Percentiles rank a stretch among this genome's conserved stretches.
phyloP scores from a whole-genome alignment of 768 basidiomycete species.

The Pulveroboletus ravenelii region DNA sequence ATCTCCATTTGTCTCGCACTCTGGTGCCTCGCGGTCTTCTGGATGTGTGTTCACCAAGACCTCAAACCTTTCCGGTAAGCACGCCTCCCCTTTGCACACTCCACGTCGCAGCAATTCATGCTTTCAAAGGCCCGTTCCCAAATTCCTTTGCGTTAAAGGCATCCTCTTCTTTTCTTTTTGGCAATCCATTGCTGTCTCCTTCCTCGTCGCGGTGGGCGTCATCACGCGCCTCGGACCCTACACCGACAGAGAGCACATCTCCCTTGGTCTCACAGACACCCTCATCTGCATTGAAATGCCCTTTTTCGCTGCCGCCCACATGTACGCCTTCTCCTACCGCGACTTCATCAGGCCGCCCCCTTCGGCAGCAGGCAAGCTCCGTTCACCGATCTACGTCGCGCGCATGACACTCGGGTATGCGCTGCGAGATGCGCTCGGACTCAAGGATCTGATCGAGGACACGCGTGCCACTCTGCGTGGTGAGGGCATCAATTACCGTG shows the following conservation, averaged over 20 bases:
- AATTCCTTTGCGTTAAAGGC: constrained; percentile 98
- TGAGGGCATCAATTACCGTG: constrained; percentile 90
- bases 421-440: constrained; percentile 81
- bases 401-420: constrained; percentile 89
- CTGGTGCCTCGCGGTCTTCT: constrained; percentile 95
- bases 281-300: constrained; percentile 98
- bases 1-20: constrained; percentile 72
- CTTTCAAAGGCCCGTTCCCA: constrained; percentile 72
- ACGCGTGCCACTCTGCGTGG: constrained; percentile 76
- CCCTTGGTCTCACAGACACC: constrained; percentile 83
- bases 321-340: constrained; percentile 88
- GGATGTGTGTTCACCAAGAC: constrained; percentile 88
- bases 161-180: constrained; percentile 99
- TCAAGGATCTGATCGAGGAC: constrained; percentile 85
- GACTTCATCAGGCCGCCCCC: constrained; percentile 66
- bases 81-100: neutral
- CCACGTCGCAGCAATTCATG: neutral
- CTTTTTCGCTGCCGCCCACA: constrained; percentile 90
- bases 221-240: constrained; percentile 84
- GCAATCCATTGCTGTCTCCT: constrained; percentile 84
- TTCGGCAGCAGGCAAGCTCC: constrained; percentile 9
- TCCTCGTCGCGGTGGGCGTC: constrained; percentile 76
- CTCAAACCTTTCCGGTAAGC: constrained; percentile 81
- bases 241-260: constrained; percentile 83
- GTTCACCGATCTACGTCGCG: constrained; percentile 57